Percentiles rank a stretch among this genome's conserved stretches.
Evolutionary conservation across 2,329 filamentous ascomycete genomes (phyloP).

Genomic region (Geoglossum cookeanum): DNA sequence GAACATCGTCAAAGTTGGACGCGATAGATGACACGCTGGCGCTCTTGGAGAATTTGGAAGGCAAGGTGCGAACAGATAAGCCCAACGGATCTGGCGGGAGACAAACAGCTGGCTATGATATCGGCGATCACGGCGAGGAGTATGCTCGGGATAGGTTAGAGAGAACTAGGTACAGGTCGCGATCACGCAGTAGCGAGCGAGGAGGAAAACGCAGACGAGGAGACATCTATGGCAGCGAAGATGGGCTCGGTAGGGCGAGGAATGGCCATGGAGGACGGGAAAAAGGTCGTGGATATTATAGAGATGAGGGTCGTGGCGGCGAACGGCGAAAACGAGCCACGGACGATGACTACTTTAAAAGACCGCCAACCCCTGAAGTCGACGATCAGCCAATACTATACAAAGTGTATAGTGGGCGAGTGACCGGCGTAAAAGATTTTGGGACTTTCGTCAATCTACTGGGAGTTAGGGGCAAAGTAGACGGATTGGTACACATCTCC

Average conservation of each 20-base stretch:
- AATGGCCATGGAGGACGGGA: conserved; percentile 23
- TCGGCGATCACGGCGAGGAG: conserved; percentile 25
- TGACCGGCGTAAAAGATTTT: conserved; percentile 89
- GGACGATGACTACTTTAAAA: conserved; percentile 40
- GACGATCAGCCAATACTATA: conserved; percentile 65
- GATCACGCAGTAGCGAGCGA: conserved; percentile 25
- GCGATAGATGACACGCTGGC: conserved; percentile 87
- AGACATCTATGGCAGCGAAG: conserved; percentile 34
- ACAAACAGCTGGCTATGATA: conserved; percentile 33
- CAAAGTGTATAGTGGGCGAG: conserved; percentile 79
- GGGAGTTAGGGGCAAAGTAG: conserved; percentile 70
- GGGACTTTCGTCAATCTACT: conserved; percentile 88
- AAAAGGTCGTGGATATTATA: conserved; percentile 18
- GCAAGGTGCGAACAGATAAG: conserved; percentile 32
- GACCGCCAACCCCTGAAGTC: conserved; percentile 50
- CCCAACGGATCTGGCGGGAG: conserved; percentile 26
- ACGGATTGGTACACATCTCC: conserved; percentile 86
- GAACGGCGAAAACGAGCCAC: conserved; percentile 25
- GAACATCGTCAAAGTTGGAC: conserved; percentile 31
- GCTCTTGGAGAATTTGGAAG: conserved; percentile 68
- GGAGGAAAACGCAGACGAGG: conserved; percentile 20
- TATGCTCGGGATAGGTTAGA: conserved; percentile 23
- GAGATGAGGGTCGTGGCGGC: conserved; percentile 24
- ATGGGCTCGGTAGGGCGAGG: conserved; percentile 36
- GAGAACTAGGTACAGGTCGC: conserved; percentile 24